phyloP scores from a whole-genome alignment of 495 filamentous ascomycete species.

The Daldinia vernicosa region DNA sequence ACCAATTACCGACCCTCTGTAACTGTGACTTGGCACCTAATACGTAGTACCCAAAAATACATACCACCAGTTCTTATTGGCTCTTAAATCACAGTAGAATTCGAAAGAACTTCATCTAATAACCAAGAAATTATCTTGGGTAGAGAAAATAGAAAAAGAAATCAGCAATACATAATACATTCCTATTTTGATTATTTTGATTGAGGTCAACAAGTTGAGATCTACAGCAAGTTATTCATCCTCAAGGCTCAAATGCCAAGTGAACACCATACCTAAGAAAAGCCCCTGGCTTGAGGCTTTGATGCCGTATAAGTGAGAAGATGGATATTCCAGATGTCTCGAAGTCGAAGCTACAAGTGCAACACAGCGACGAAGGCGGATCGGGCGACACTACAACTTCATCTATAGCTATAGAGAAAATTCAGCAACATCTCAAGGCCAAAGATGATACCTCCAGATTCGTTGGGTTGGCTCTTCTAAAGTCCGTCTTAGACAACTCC shows the following conservation, averaged over 20 bases:
- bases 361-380: background rate
- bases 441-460: constrained; percentile 72
- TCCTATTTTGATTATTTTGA: background rate
- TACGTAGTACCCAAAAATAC: background rate
- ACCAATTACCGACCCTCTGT: background rate
- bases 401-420: constrained; percentile 51
- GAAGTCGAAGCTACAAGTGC: constrained; percentile 17
- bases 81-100: constrained; percentile 11
- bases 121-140: background rate
- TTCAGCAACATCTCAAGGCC: constrained; percentile 59
- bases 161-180: background rate
- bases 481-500: constrained; percentile 66
- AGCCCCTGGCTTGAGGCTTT: constrained; percentile 5
- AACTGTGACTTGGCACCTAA: background rate
- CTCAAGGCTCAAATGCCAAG: background rate
- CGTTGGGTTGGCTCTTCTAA: constrained; percentile 70
- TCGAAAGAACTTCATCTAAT: constrained; percentile 16
- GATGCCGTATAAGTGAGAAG: constrained; percentile 17
- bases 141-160: background rate
- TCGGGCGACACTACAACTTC: constrained; percentile 11
- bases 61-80: background rate
- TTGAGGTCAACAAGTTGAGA: background rate
- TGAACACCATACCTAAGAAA: background rate
- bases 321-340: constrained; percentile 41
- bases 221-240: background rate